Evolutionary conservation across 306 rosid genomes (phyloP).

Genomic region (Glycine latifolia): DNA sequence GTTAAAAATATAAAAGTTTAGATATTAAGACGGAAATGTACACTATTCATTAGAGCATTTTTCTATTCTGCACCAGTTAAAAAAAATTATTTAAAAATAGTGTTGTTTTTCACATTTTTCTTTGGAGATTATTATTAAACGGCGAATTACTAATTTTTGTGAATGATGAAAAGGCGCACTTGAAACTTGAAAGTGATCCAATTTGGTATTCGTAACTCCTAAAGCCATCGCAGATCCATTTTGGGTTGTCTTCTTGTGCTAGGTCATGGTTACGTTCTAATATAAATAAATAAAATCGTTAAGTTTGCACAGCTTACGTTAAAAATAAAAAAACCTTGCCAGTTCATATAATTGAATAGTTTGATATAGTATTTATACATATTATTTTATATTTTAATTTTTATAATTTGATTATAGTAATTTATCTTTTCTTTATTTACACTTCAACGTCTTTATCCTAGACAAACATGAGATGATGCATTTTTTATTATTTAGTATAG

Average conservation of each 20-base stretch:
- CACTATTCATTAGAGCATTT: no score
- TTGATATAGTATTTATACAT: neutral
- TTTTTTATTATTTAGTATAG: neutral
- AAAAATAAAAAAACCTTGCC: neutral
- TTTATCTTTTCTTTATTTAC: neutral
- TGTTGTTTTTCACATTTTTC: no score
- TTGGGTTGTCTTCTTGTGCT: slow-evolving; percentile 18
- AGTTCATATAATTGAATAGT: neutral
- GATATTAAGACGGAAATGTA: no score
- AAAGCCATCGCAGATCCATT: neutral
- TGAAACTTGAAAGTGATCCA: neutral
- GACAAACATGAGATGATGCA: neutral
- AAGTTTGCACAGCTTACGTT: neutral
- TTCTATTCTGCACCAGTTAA: no score
- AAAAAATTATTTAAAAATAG: no score
- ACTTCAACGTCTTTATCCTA: neutral
- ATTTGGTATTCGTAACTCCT: neutral
- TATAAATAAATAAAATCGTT: neutral
- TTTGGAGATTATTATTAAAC: neutral
- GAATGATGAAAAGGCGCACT: slow-evolving; percentile 16
- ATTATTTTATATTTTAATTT: neutral
- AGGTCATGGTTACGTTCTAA: neutral
- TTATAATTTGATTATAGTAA: neutral
- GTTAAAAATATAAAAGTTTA: no score
- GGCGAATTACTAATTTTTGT: neutral